Evolutionary conservation across 768 basidiomycete species (phyloP).

Genomic region (Mycena venus): DNA sequence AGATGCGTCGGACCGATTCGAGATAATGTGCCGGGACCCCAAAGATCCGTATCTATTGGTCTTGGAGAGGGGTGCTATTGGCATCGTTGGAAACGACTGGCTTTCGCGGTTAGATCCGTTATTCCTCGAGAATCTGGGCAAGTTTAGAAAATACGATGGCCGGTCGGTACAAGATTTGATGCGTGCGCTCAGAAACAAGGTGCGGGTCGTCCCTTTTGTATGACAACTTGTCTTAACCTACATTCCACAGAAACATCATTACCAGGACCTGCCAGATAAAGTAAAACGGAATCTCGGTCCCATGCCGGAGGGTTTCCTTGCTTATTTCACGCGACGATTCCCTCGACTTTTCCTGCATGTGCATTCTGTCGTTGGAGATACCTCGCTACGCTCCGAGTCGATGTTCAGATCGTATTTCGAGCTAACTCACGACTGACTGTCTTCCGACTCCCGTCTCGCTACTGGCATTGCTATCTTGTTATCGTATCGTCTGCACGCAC

Average conservation of each 20-base stretch:
- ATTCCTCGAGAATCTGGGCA: conserved; percentile 95
- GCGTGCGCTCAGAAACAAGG: conserved; percentile 95
- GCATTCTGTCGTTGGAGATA: conserved; percentile 82
- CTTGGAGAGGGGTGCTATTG: conserved; percentile 78
- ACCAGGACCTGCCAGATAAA: conserved; percentile 95
- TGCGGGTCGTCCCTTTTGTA: conserved; percentile 49
- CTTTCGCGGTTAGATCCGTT: conserved; percentile 85
- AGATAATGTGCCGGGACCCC: conserved; percentile 96
- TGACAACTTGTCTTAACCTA: neutral
- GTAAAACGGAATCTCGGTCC: conserved; percentile 90
- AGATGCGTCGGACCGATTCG: conserved; percentile 97
- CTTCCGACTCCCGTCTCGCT: neutral
- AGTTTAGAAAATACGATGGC: conserved; percentile 97
- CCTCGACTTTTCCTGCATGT: conserved; percentile 94
- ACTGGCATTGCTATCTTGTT: conserved; percentile 19
- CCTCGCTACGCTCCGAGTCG: conserved; percentile 82
- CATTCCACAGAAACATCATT: conserved; percentile 88
- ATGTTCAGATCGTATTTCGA: conserved; percentile 95
- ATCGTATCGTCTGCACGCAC: conserved; percentile 27
- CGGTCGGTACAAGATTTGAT: conserved; percentile 91
- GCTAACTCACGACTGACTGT: conserved; percentile 60
- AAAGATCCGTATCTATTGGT: conserved; percentile 80
- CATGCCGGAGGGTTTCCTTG: conserved; percentile 92
- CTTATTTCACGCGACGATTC: conserved; percentile 95
- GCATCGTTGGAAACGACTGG: conserved; percentile 94